Evolutionary conservation across 2,329 filamentous ascomycete genomes (phyloP).

Genomic region (Aspergillus brasiliensis): DNA sequence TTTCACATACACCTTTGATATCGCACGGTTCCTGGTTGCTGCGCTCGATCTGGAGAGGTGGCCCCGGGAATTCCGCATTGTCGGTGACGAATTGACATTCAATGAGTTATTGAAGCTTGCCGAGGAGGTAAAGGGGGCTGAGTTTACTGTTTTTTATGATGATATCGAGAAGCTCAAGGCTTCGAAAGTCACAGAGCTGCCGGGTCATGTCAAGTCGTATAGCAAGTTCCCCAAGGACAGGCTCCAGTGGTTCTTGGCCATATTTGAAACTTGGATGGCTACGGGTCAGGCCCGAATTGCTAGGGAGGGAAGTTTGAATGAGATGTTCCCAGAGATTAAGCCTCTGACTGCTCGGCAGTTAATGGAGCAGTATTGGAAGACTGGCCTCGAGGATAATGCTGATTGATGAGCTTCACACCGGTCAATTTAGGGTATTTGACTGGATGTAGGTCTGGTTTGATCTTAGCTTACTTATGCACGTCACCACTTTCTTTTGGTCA

Average conservation of each 20-base stretch:
- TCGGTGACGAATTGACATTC: constrained; percentile 29
- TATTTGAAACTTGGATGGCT: constrained; percentile 20
- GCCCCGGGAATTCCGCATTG: constrained; percentile 19
- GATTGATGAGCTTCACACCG: too few species aligned
- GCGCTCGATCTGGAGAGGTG: constrained; percentile 20
- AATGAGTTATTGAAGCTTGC: constrained; percentile 28
- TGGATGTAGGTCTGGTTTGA: too few species aligned
- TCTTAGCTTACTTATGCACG: too few species aligned
- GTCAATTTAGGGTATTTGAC: too few species aligned
- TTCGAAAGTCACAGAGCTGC: constrained; percentile 35
- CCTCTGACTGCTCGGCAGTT: constrained; percentile 3
- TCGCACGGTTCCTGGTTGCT: constrained; percentile 25
- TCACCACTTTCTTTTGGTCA: too few species aligned
- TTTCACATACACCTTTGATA: constrained; percentile 28
- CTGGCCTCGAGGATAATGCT: too few species aligned
- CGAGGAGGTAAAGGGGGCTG: constrained; percentile 13
- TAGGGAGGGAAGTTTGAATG: constrained; percentile 19
- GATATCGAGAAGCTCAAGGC: constrained; percentile 29
- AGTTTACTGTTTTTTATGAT: constrained; percentile 36
- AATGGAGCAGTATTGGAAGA: background rate
- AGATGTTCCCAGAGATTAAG: constrained; percentile 25
- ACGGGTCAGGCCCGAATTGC: background rate
- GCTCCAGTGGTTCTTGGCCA: constrained; percentile 22
- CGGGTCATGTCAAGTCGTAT: constrained; percentile 25
- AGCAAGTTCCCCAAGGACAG: constrained; percentile 24